These are phyloP conservation scores for Talaromyces sp. DNA, from an alignment of 2,329 filamentous ascomycete species.

Conservation along the genomic window DNA sequence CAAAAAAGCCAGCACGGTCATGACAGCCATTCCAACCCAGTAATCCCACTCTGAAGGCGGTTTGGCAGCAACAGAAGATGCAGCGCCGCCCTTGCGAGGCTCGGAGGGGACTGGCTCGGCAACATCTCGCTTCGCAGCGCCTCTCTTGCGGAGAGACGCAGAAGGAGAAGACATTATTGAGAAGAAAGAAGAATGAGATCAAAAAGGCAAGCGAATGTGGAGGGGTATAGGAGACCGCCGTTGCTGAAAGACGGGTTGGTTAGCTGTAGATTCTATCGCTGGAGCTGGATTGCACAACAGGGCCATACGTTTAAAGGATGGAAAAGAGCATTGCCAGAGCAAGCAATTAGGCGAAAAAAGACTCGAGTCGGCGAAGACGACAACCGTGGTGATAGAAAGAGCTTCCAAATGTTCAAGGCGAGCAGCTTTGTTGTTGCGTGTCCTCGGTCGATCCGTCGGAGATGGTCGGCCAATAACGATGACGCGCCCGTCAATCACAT, in stretches of 20 bases:
- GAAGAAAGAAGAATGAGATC: background rate
- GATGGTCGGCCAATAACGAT: background rate
- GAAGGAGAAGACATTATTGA: conserved; percentile 16
- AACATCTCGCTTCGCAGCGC: conserved; percentile 30
- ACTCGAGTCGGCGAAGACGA: background rate
- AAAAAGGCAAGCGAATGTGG: conserved; percentile 10
- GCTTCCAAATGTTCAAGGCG: background rate
- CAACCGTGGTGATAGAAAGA: background rate
- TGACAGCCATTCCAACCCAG: conserved; percentile 67
- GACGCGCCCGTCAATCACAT: background rate
- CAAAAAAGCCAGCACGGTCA: conserved; percentile 78
- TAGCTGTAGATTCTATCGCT: background rate
- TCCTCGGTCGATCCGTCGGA: background rate
- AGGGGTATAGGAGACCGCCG: conserved; percentile 11
- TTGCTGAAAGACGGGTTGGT: conserved; percentile 3
- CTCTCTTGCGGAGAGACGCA: conserved; percentile 37
- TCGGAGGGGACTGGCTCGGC: conserved; percentile 18
- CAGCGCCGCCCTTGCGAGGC: conserved; percentile 17
- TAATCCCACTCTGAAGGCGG: conserved; percentile 69
- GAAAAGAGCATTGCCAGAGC: conserved; percentile 5
- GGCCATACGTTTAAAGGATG: background rate
- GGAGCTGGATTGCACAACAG: background rate
- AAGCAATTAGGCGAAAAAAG: background rate
- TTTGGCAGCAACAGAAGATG: conserved; percentile 18
- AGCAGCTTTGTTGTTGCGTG: background rate